These are phyloP conservation scores for Boletus sensibilis DNA, from an alignment of 768 basidiomycete genomes.

Conservation along the genomic window DNA sequence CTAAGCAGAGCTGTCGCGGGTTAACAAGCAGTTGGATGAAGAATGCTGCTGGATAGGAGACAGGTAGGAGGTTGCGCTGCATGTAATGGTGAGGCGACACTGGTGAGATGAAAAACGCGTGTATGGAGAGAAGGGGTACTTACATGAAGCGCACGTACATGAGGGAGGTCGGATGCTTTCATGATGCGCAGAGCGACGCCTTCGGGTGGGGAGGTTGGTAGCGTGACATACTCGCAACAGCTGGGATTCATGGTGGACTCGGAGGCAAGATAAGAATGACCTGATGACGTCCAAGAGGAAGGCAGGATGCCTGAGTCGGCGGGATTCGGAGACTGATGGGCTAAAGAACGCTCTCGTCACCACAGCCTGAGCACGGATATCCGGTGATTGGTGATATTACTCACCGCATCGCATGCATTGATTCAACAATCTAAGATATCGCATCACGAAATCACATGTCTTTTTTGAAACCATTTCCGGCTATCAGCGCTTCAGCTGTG, in stretches of 20 bases:
- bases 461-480: not conserved
- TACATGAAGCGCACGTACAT: constrained; percentile 29
- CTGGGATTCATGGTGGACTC: constrained; percentile 13
- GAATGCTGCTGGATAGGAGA: constrained; percentile 30
- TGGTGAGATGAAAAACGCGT: constrained; percentile 2
- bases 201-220: constrained; percentile 1
- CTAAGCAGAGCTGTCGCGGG: constrained; percentile 29
- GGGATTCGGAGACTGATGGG: constrained; percentile 10
- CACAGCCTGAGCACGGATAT: not conserved
- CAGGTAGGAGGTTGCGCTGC: constrained; percentile 27
- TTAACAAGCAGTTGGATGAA: constrained; percentile 34
- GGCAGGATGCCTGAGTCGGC: constrained; percentile 8
- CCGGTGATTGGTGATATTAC: not conserved
- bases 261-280: not conserved
- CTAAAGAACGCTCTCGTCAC: not conserved
- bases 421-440: not conserved
- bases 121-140: not conserved
- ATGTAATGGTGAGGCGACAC: not conserved
- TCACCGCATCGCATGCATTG: not conserved
- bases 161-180: constrained; percentile 30
- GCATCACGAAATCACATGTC: not conserved
- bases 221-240: not conserved
- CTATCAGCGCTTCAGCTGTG: too few species aligned
- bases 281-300: not conserved
- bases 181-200: constrained; percentile 24